phyloP scores from a whole-genome alignment of 805 yeast genomes.

The Candida insectorum region DNA sequence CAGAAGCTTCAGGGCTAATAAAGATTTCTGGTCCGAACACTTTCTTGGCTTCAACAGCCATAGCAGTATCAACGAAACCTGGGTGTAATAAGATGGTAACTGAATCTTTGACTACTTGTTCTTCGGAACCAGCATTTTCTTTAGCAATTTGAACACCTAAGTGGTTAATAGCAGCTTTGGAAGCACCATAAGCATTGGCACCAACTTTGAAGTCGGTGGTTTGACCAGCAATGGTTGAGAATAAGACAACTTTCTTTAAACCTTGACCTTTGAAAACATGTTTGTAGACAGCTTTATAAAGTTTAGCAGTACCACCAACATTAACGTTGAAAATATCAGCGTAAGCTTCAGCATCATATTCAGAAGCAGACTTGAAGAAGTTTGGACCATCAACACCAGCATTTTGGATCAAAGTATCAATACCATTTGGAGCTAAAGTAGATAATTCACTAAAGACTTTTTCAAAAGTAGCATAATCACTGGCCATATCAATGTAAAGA shows the following conservation, averaged over 20 bases:
- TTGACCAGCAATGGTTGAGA: constrained; percentile 16
- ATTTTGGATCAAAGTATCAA: constrained; percentile 22
- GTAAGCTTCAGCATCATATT: constrained; percentile 6
- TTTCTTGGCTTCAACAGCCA: constrained; percentile 15
- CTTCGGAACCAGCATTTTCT: constrained; percentile 14
- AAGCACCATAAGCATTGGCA: constrained; percentile 24
- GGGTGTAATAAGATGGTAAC: constrained; percentile 18
- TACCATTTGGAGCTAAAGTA: constrained; percentile 9
- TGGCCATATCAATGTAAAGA: constrained; percentile 6
- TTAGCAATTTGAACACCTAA: constrained; percentile 20
- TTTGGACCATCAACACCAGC: constrained; percentile 6
- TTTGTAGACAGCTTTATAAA: constrained; percentile 10
- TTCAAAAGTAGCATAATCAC: constrained; percentile 3
- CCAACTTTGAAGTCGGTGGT: neutral
- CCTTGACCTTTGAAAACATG: constrained; percentile 7
- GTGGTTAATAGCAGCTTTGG: constrained; percentile 36
- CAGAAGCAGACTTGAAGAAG: neutral
- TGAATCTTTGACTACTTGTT: constrained; percentile 16
- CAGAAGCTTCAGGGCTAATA: constrained; percentile 3
- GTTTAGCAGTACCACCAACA: constrained; percentile 10
- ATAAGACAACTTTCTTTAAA: constrained; percentile 18
- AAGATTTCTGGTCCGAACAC: constrained; percentile 1
- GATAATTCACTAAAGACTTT: constrained; percentile 8
- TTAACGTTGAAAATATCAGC: constrained; percentile 4
- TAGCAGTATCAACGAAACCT: constrained; percentile 35